A percentile compares a stretch with the other conserved stretches of the same genome.
phyloP scores from a whole-genome alignment of 305 asterid genomes.

The Solanum hybrid region DNA sequence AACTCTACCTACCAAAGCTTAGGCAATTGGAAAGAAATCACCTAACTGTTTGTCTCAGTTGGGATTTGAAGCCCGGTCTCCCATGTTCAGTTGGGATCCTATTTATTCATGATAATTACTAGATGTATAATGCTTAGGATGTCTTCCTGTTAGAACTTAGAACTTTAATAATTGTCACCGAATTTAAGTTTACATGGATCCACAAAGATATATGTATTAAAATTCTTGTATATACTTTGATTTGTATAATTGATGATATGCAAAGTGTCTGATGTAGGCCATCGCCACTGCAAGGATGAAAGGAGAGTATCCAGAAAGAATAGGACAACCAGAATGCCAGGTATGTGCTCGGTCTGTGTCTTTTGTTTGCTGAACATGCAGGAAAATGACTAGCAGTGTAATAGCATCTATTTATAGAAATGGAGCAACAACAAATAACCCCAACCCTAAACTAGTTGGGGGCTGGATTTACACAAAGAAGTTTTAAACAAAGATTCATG shows the following conservation, averaged over 20 bases:
- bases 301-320: constrained; percentile 97
- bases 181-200: not conserved
- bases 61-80: not conserved
- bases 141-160: not conserved
- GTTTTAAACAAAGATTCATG: not conserved
- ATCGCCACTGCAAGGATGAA: constrained; percentile 92
- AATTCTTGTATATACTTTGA: not conserved
- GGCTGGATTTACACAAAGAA: not conserved
- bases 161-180: not conserved
- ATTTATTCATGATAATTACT: not conserved
- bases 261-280: constrained; percentile 41
- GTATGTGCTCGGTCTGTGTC: constrained; percentile 22
- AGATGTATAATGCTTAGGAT: not conserved
- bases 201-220: not conserved
- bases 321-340: constrained; percentile 95
- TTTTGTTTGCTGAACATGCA: not conserved
- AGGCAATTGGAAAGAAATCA: not conserved
- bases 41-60: not conserved
- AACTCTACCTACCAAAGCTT: not conserved
- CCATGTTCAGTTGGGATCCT: not conserved
- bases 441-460: not conserved
- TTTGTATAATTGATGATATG: constrained; percentile 2
- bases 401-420: not conserved
- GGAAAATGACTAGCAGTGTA: not conserved
- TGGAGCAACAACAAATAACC: not conserved